Conservation (phyloP, 1,284 basidiomycete species). For the Acaromyces ingoldii region DNA sequence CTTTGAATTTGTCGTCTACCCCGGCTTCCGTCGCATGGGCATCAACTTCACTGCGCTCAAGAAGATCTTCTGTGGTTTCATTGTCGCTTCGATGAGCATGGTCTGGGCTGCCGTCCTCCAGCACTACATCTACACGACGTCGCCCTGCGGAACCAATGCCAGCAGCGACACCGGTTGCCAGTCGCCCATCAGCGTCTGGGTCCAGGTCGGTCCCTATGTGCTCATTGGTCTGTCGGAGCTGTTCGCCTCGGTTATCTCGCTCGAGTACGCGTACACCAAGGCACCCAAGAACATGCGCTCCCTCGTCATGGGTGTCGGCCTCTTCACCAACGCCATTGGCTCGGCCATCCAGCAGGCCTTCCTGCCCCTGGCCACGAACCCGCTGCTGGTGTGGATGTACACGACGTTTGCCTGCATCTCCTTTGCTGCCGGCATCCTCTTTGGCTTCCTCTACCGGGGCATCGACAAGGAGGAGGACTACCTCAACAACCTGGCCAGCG, state of each 20-base stretch:
- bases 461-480: constrained; percentile 62
- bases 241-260: constrained; percentile 71
- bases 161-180: constrained; percentile 8
- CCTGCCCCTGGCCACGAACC: constrained; percentile 57
- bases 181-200: constrained; percentile 48
- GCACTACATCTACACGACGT: constrained; percentile 56
- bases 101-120: constrained; percentile 62
- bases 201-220: constrained; percentile 54
- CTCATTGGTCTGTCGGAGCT: constrained; percentile 60
- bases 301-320: constrained; percentile 54
- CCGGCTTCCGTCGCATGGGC: constrained; percentile 62
- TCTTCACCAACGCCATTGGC: constrained; percentile 65
- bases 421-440: constrained; percentile 57
- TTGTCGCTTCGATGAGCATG: constrained; percentile 57
- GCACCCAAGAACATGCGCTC: constrained; percentile 54
- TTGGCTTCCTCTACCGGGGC: constrained; percentile 61
- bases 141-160: constrained; percentile 56
- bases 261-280: constrained; percentile 81
- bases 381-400: constrained; percentile 57
- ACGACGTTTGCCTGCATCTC: constrained; percentile 58
- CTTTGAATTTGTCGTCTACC: constrained; percentile 62
- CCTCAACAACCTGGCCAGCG: constrained; percentile 17
- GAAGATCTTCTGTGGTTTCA: constrained; percentile 71
- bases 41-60: constrained; percentile 60
- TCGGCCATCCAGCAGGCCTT: constrained; percentile 59